Conservation (phyloP, 2,329 filamentous ascomycete genomes). For the Cryoendolithus antarcticus region DNA sequence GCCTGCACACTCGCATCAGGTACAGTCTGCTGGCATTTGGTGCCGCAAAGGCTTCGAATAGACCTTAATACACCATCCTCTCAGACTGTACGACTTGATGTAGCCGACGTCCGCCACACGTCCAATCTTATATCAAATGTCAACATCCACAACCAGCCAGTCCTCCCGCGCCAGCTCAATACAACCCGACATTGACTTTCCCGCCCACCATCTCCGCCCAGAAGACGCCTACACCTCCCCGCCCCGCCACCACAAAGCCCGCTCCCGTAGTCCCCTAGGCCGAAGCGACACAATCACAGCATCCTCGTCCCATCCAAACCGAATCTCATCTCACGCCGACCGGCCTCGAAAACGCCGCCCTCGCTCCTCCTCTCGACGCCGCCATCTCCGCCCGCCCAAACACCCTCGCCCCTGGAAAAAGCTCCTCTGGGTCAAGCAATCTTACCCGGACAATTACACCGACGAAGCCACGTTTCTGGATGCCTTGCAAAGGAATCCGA, state of each 20-base stretch:
- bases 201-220: constrained; percentile 51
- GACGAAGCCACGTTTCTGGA: constrained; percentile 95
- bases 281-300: constrained; percentile 18
- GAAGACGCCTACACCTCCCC: constrained; percentile 66
- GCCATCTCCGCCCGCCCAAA: constrained; percentile 18
- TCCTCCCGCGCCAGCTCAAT: constrained; percentile 12
- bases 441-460: constrained; percentile 97
- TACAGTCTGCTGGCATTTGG: too few relatives aligned
- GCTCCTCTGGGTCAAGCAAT: constrained; percentile 94
- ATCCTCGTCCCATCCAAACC: constrained; percentile 3
- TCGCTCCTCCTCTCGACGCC: constrained; percentile 53
- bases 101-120: not conserved
- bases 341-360: constrained; percentile 28
- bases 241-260: constrained; percentile 32
- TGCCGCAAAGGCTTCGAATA: too few relatives aligned
- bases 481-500: constrained; percentile 85
- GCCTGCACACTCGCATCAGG: too few relatives aligned
- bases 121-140: not conserved
- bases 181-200: constrained; percentile 3
- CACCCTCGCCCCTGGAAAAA: constrained; percentile 60
- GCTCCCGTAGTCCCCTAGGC: constrained; percentile 17
- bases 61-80: too few relatives aligned
- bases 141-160: not conserved
- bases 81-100: too few relatives aligned
- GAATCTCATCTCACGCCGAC: too few relatives aligned